A percentile compares a stretch with the other conserved stretches of the same genome.
Evolutionary conservation across 1,284 basidiomycete species (phyloP).

Genomic region (Melampsora larici-populina): DNA sequence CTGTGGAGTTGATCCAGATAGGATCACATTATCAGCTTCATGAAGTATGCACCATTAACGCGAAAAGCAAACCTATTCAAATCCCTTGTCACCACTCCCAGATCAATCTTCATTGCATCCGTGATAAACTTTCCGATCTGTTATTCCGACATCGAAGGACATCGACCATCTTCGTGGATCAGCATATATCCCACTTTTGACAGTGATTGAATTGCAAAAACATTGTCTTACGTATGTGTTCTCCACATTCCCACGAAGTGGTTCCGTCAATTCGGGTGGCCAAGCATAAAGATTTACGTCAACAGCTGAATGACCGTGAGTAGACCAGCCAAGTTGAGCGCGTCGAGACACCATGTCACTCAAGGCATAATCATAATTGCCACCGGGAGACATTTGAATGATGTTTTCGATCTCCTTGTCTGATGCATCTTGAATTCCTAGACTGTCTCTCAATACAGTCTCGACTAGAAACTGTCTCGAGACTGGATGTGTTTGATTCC

Average conservation of each 20-base stretch:
- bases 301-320: conserved; percentile 55
- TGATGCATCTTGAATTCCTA: conserved; percentile 50
- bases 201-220: conserved; percentile 36
- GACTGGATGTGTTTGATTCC: conserved; percentile 41
- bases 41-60: background rate
- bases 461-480: conserved; percentile 45
- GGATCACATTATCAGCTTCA: background rate
- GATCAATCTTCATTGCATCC: conserved; percentile 47
- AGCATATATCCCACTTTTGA: background rate
- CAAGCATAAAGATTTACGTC: conserved; percentile 55
- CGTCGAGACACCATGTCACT: conserved; percentile 51
- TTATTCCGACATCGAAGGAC: conserved; percentile 28
- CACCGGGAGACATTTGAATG: conserved; percentile 45
- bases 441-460: conserved; percentile 47
- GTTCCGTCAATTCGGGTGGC: conserved; percentile 48
- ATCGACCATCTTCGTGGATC: background rate
- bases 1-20: background rate
- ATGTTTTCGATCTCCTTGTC: conserved; percentile 50
- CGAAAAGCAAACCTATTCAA: conserved; percentile 31
- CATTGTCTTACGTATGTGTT: conserved; percentile 52
- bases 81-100: conserved; percentile 47
- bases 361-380: conserved; percentile 45
- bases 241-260: conserved; percentile 53
- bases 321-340: conserved; percentile 55
- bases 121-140: conserved; percentile 51